Evolutionary conservation across 768 basidiomycete species (phyloP), one percentile per base, ranked within the genome.

Genomic region (Mycena sanguinolenta): DNA sequence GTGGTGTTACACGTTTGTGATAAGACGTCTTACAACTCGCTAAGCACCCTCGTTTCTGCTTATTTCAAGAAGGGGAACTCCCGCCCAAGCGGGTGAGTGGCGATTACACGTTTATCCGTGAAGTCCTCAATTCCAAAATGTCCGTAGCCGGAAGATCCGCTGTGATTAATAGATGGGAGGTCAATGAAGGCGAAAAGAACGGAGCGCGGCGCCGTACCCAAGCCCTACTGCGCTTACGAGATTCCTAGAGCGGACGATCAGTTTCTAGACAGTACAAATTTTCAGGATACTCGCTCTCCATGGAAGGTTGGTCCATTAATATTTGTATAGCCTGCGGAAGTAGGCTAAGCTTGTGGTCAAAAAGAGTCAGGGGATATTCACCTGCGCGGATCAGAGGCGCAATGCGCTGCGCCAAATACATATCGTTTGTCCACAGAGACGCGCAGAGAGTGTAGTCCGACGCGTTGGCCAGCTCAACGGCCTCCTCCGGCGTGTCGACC

Each of bases 391-490:
- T 82, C 10, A 84, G 79, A 30, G 78, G 78, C 23, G 89, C 86
- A 19, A 90, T 79, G 7, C 82, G 77, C 67, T 87, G 77, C 0
- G 86, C 89, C 28, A 73, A 71, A 65, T 83, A 77, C 39, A 86
- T 66, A 71, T 89, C 84, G 7, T 73, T 75, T 0, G 88, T 86
- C 88, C 90, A 91, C 14, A 91, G 72, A 0, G 85, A 81, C 0
- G 89, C 81, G 2, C 81, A 78, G 36, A 92, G 78, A 4, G 88
- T 87, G 57, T 88, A 90, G 1, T 86, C 84, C 0, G 86, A 82
- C 1, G 82, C 79, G 71, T 91, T 91, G 7, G 89, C 88, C 21
- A 89, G 77, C 49, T 85, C 84, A 9, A 90, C 79, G 9, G 87
- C 88, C 74, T 91, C 89, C 23, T 88, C 85, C 13, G 86, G 75